Conservation (phyloP, 2,329 filamentous ascomycete species). For the Fusarium sarcochroum region DNA sequence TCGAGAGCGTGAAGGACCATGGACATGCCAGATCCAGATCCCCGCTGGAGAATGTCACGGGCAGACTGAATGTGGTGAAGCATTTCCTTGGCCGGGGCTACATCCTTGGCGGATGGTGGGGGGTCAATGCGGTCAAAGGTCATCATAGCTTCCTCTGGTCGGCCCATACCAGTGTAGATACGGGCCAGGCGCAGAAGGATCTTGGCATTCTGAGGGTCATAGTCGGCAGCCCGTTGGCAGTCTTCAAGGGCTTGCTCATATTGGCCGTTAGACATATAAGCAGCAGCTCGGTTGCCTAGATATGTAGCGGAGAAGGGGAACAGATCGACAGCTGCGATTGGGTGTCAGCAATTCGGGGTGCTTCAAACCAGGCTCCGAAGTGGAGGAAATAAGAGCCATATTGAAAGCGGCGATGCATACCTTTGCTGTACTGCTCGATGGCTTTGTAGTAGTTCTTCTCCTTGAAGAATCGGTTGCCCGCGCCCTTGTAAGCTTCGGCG, state of each 20-base stretch:
- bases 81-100: constrained; percentile 87
- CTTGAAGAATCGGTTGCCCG: constrained; percentile 98
- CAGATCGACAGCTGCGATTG: constrained; percentile 81
- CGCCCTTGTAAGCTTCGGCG: constrained; percentile 91
- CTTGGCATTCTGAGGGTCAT: constrained; percentile 90
- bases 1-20: constrained; percentile 95
- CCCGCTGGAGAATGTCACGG: constrained; percentile 79
- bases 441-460: constrained; percentile 89
- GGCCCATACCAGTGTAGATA: constrained; percentile 89
- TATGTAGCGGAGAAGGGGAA: constrained; percentile 90
- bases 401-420: constrained; percentile 63
- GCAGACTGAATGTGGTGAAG: constrained; percentile 84
- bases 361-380: constrained; percentile 6
- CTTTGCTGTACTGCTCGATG: constrained; percentile 95
- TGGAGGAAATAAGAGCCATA: constrained; percentile 4
- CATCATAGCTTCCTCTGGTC: constrained; percentile 87
- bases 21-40: constrained; percentile 84
- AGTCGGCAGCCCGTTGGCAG: constrained; percentile 82
- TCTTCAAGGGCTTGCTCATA: constrained; percentile 88
- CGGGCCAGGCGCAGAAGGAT: constrained; percentile 89
- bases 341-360: constrained; percentile 38
- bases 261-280: constrained; percentile 88
- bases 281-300: constrained; percentile 93
- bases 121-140: constrained; percentile 87
- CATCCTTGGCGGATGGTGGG: constrained; percentile 86